Base-by-base conservation (phyloP, 345 rosid species). In the Salix arbutifolia region DNA sequence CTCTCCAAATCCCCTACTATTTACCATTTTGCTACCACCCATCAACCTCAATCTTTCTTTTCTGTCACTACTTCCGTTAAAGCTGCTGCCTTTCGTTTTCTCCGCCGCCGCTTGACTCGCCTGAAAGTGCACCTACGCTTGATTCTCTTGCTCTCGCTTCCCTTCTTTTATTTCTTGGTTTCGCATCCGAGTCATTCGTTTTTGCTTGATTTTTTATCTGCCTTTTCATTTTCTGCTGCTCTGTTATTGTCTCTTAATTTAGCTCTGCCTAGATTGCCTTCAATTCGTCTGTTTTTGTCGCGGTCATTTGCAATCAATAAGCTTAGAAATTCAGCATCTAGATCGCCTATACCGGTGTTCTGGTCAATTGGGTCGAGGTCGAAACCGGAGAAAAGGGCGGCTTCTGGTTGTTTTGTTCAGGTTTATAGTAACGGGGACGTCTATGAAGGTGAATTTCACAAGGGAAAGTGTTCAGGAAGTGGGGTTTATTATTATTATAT, bases 331-430 rank as follows among this genome's bases (percentile, higher is more conserved):
- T 61, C 77, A 2, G 14, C 83, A 0, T 64, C 90, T 4, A 79
- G 86, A 64, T 74, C 88, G 53, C 87, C 88, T 65, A 80, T 92
- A 30, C 97, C 98, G 0, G 96, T 93, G 68, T 91, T 95, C 70
- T 95, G 98, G 99, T 91, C 97, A 1, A 95, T 93, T 70, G 98
- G 97, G 70, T 93, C 97, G 64, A 84, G 91, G 14, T 79, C 90
- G 0, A 91, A 85, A 71, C 77, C 89, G 0, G 98, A 94, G 65
- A 90, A 87, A 72, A 84, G 90, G 75, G 84, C 21, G 8, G 87
- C 83, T 83, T 93, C 99, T 7, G 99, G 97, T 23, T 91, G 91
- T 79, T 91, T 94, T 96, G 97, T 91, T 30, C 97, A 91, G 86
- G 86, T 86, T 16, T 95, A 86, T 65, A 89, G 90, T 86, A 93